These are phyloP conservation scores for Tolypocladium cylindrosporum DNA, from an alignment of 2,329 filamentous ascomycete genomes.

Conservation along the genomic window DNA sequence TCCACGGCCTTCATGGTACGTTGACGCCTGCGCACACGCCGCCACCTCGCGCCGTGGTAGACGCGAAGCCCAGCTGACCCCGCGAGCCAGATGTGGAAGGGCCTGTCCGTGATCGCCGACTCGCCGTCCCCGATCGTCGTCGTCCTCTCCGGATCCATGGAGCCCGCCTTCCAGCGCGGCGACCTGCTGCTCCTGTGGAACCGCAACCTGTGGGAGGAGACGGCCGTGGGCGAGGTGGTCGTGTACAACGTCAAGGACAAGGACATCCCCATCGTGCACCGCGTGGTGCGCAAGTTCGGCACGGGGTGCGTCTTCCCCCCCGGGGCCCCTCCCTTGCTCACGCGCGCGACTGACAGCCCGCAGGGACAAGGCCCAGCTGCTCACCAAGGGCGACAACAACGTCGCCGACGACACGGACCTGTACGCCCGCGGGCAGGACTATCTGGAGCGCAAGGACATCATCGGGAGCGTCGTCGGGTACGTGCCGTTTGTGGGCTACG, in stretches of 20 bases:
- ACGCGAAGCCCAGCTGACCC: constrained; percentile 6
- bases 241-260: constrained; percentile 79
- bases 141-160: constrained; percentile 77
- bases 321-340: not conserved
- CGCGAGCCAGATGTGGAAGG: constrained; percentile 66
- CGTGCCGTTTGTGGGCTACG: constrained; percentile 90
- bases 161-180: constrained; percentile 71
- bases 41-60: too few relatives aligned
- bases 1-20: constrained; percentile 82
- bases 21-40: not conserved
- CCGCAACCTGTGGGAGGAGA: constrained; percentile 47
- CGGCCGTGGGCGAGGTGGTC: constrained; percentile 46
- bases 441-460: constrained; percentile 77
- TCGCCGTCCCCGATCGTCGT: constrained; percentile 72
- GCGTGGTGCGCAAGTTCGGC: constrained; percentile 69
- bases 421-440: constrained; percentile 80
- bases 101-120: constrained; percentile 68
- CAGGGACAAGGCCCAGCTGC: constrained; percentile 54
- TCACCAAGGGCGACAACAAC: constrained; percentile 99
- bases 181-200: constrained; percentile 74
- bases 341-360: constrained; percentile 3
- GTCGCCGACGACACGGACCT: constrained; percentile 79
- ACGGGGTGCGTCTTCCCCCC: constrained; percentile 32
- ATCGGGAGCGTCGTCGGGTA: constrained; percentile 89
- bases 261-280: constrained; percentile 95